Conservation (phyloP, 176 grass and related monocot genomes). For the Ampelocalamus luodianensis region DNA sequence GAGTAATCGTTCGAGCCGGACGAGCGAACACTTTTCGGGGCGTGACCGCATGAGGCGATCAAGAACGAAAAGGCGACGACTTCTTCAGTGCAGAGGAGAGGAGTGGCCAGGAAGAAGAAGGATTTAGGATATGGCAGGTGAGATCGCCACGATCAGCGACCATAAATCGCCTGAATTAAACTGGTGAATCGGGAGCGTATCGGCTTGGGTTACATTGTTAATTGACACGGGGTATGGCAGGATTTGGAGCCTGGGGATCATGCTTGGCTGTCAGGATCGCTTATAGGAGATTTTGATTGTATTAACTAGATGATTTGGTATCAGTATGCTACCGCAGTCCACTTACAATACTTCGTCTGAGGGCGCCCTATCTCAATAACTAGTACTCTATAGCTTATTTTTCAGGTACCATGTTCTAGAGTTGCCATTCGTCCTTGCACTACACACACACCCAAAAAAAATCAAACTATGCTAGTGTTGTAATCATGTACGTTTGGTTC, state of each 20-base stretch:
- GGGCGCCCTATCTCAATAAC: too few species aligned
- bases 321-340: background rate
- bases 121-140: background rate
- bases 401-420: background rate
- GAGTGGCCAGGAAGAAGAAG: background rate
- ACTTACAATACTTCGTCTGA: background rate
- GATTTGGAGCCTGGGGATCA: background rate
- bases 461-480: too few species aligned
- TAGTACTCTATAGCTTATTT: too few species aligned
- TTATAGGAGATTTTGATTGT: background rate
- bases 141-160: slow-evolving; percentile 17
- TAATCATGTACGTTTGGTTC: too few species aligned
- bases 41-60: background rate
- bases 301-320: background rate
- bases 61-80: too few species aligned
- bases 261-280: slow-evolving; percentile 12
- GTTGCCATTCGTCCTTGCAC: background rate
- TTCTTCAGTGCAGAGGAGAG: background rate
- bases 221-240: background rate
- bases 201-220: background rate
- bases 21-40: slow-evolving; percentile 38
- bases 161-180: background rate
- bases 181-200: background rate
- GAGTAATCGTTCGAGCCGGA: background rate
- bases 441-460: too few species aligned